Percentiles rank a stretch among this genome's conserved stretches.
Conservation (phyloP, 495 filamentous ascomycete genomes). For the Aeminium ludgeri region DNA sequence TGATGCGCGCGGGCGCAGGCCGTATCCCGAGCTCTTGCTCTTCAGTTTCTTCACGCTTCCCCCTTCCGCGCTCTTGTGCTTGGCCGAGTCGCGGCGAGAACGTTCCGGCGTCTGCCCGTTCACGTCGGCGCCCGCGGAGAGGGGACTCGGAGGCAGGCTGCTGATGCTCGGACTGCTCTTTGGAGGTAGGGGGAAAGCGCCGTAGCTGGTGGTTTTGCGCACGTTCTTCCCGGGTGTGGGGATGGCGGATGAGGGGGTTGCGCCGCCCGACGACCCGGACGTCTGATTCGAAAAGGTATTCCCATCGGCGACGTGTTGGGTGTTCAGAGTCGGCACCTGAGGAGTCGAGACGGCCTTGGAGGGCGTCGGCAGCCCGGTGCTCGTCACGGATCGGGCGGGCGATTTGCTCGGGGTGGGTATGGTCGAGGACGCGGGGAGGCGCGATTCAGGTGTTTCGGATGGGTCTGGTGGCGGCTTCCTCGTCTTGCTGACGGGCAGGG, state of each 20-base stretch:
- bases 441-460: conserved; percentile 1
- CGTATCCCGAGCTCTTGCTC: conserved; percentile 20
- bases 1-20: conserved; percentile 17
- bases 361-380: conserved; percentile 11
- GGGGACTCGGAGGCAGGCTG: conserved; percentile 43
- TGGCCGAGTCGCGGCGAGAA: conserved; percentile 11
- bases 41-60: conserved; percentile 21
- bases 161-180: conserved; percentile 36
- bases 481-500: conserved; percentile 13
- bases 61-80: conserved; percentile 11
- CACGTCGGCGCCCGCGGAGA: conserved; percentile 26
- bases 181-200: conserved; percentile 81
- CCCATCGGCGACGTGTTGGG: not conserved
- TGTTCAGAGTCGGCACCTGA: conserved; percentile 12
- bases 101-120: conserved; percentile 1
- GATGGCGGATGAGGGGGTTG: conserved; percentile 8
- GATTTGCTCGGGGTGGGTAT: not conserved
- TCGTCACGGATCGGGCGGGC: conserved; percentile 6
- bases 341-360: conserved; percentile 10
- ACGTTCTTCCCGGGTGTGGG: conserved; percentile 45
- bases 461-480: conserved; percentile 6
- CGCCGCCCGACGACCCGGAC: not conserved
- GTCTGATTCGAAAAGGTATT: not conserved
- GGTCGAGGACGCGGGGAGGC: not conserved
- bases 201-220: conserved; percentile 75